These are phyloP conservation scores for Physcomitrellopsis africana DNA, from an alignment of 225 moss, liverwort and hornwort species.

Conservation along the genomic window DNA sequence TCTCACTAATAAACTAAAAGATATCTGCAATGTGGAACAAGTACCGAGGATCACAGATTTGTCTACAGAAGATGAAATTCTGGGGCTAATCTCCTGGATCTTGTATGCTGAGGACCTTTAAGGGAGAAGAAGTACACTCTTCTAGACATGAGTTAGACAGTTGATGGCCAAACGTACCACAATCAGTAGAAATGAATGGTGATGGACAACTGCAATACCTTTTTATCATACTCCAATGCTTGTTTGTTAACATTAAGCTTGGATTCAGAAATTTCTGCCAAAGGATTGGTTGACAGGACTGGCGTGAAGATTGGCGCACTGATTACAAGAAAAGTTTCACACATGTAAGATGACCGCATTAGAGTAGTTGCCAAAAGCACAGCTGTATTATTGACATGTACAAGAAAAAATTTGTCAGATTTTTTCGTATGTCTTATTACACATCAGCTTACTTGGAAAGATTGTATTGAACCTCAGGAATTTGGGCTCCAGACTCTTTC, in stretches of 20 bases:
- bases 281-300: constrained; percentile 60
- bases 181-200: neutral
- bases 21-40: neutral
- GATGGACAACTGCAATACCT: constrained; percentile 34
- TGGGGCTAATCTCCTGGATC: neutral
- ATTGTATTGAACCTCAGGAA: constrained; percentile 66
- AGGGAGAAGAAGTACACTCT: neutral
- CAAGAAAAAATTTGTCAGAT: neutral
- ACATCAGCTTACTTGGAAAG: constrained; percentile 52
- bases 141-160: neutral
- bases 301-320: constrained; percentile 63
- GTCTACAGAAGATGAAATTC: neutral
- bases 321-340: constrained; percentile 3
- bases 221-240: constrained; percentile 59
- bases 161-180: neutral
- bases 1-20: neutral
- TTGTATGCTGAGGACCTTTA: neutral
- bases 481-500: constrained; percentile 50
- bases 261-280: constrained; percentile 70
- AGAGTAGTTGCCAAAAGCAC: neutral
- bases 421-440: neutral
- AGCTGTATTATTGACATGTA: neutral
- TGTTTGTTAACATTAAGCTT: constrained; percentile 59
- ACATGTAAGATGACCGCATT: neutral
- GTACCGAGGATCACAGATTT: neutral